phyloP scores from a whole-genome alignment of 176 grass and related monocot genomes.

The Melocanna baccifera region DNA sequence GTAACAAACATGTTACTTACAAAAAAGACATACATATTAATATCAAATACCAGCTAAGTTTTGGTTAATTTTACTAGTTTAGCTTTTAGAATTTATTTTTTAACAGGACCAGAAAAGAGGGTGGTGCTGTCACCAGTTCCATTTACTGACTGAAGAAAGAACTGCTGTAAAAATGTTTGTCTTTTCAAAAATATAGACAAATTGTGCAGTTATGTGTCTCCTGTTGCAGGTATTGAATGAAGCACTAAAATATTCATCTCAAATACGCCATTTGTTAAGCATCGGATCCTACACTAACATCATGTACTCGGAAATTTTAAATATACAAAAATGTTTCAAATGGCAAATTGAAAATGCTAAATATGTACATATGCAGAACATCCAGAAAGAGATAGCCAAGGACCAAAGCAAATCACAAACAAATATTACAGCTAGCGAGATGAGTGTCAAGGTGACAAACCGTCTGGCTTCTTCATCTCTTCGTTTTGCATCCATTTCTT shows the following conservation, averaged over 20 bases:
- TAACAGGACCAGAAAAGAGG: neutral
- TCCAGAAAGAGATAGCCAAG: neutral
- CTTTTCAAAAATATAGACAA: neutral
- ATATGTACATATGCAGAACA: neutral
- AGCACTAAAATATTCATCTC: neutral
- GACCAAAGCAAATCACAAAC: neutral
- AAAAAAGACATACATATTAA: neutral
- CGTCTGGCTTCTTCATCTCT: slow-evolving; percentile 82
- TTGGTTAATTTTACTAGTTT: neutral
- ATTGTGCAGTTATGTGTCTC: neutral
- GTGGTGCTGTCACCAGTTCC: neutral
- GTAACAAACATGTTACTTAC: neutral
- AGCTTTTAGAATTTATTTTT: neutral
- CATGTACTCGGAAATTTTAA: slow-evolving; percentile 4
- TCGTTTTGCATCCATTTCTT: slow-evolving; percentile 81
- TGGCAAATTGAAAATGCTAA: slow-evolving; percentile 1
- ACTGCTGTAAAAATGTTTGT: neutral
- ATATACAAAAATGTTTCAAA: neutral
- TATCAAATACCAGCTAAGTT: neutral
- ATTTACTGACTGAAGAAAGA: neutral
- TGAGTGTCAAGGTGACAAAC: slow-evolving; percentile 43
- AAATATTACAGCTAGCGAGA: neutral
- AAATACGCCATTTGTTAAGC: neutral
- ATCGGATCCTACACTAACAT: neutral
- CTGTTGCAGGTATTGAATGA: neutral